phyloP scores from a whole-genome alignment of 2,329 filamentous ascomycete species.

The Alternaria angustiovoidea region DNA sequence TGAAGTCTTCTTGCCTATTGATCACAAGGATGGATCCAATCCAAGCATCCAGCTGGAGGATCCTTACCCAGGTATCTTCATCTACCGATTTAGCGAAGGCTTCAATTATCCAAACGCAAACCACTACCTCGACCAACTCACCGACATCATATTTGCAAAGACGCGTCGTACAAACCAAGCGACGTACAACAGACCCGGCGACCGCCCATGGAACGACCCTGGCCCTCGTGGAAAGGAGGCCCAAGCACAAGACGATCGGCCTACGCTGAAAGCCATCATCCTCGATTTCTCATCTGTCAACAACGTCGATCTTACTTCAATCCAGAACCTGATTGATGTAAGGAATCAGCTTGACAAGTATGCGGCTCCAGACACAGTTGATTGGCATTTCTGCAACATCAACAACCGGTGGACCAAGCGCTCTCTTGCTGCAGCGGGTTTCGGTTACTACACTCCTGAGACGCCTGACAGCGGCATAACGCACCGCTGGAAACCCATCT shows the following conservation, averaged over 20 bases:
- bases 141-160: constrained; percentile 56
- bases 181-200: constrained; percentile 64
- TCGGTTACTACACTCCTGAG: constrained; percentile 76
- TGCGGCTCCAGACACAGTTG: constrained; percentile 79
- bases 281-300: constrained; percentile 95
- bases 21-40: constrained; percentile 88
- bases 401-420: constrained; percentile 96
- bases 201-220: constrained; percentile 95
- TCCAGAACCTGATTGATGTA: constrained; percentile 93
- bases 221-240: constrained; percentile 68
- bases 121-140: constrained; percentile 78
- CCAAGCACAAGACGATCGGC: constrained; percentile 59
- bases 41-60: constrained; percentile 78
- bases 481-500: constrained; percentile 87
- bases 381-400: constrained; percentile 95
- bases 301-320: constrained; percentile 90
- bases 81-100: constrained; percentile 94
- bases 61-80: constrained; percentile 92
- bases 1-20: constrained; percentile 86
- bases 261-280: constrained; percentile 84
- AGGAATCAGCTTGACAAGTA: constrained; percentile 96
- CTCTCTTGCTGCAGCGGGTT: constrained; percentile 86
- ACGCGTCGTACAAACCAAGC: constrained; percentile 81
- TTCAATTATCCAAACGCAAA: constrained; percentile 97
- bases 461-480: constrained; percentile 61